These are phyloP conservation scores for Lasiodiplodia citricola DNA, from an alignment of 2,329 filamentous ascomycete species.

Conservation along the genomic window DNA sequence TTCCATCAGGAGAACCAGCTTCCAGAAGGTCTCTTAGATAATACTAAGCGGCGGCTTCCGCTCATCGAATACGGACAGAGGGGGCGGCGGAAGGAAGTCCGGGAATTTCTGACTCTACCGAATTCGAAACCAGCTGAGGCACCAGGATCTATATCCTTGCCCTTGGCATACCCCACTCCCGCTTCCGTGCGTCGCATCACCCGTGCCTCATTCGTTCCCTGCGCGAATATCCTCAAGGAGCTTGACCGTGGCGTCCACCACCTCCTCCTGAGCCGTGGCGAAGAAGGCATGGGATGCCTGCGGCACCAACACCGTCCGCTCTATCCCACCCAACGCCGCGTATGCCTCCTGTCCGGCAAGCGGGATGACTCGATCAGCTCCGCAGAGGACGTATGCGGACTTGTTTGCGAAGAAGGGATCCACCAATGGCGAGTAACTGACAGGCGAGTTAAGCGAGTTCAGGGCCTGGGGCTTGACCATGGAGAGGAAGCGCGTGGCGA, in stretches of 20 bases:
- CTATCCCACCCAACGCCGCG: conserved; percentile 26
- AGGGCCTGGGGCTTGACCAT: conserved; percentile 21
- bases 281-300: background rate
- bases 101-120: background rate
- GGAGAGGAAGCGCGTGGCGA: conserved; percentile 18
- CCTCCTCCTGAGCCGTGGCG: background rate
- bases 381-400: conserved; percentile 27
- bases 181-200: background rate
- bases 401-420: conserved; percentile 11
- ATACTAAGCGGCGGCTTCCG: background rate
- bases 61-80: background rate
- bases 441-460: conserved; percentile 12
- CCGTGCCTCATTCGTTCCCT: background rate
- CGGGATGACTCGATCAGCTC: conserved; percentile 35
- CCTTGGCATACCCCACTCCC: background rate
- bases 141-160: background rate
- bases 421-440: conserved; percentile 23
- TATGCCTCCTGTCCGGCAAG: conserved; percentile 33
- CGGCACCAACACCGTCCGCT: conserved; percentile 28
- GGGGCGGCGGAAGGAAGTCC: background rate
- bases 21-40: background rate
- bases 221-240: background rate
- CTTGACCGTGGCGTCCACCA: background rate
- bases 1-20: background rate
- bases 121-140: too few species aligned